phyloP scores from a whole-genome alignment of 805 yeast species.

The Priceomyces carsonii region DNA sequence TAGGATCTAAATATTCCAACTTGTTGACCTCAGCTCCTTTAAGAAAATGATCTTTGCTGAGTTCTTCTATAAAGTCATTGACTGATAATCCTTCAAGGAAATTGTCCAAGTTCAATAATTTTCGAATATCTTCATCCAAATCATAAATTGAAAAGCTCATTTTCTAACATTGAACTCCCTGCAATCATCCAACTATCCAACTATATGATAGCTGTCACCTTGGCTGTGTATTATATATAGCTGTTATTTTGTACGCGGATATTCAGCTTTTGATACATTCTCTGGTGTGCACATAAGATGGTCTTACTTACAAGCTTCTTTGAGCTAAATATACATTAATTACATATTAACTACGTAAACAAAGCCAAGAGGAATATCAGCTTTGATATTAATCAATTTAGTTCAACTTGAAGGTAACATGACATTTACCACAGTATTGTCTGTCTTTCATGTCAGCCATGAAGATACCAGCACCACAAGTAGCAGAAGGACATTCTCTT shows the following conservation, averaged over 20 bases:
- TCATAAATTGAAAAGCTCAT: conserved; percentile 56
- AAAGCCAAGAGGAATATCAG: conserved; percentile 1
- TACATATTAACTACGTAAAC: conserved; percentile 1
- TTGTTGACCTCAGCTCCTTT: conserved; percentile 52
- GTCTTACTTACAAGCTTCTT: too few species aligned
- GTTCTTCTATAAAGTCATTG: conserved; percentile 76
- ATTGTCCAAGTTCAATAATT: conserved; percentile 57
- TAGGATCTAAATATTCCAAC: conserved; percentile 73
- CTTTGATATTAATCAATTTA: conserved; percentile 10
- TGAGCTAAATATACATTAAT: conserved; percentile 2
- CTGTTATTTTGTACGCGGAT: not conserved
- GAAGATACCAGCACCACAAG: conserved; percentile 99
- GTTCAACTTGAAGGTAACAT: conserved; percentile 75
- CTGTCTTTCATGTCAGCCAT: conserved; percentile 99
- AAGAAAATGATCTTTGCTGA: conserved; percentile 65
- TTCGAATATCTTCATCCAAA: conserved; percentile 62
- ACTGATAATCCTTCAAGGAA: conserved; percentile 71
- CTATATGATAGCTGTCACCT: not conserved
- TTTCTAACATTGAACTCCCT: not conserved
- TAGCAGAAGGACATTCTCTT: conserved; percentile 91
- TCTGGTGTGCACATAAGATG: too few species aligned
- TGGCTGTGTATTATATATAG: not conserved
- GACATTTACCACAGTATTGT: conserved; percentile 99
- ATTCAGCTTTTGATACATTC: too few species aligned
- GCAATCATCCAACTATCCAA: not conserved